These are phyloP conservation scores for Saccharomycopsis fibuligera DNA, from an alignment of 805 yeast genomes.

Conservation along the genomic window DNA sequence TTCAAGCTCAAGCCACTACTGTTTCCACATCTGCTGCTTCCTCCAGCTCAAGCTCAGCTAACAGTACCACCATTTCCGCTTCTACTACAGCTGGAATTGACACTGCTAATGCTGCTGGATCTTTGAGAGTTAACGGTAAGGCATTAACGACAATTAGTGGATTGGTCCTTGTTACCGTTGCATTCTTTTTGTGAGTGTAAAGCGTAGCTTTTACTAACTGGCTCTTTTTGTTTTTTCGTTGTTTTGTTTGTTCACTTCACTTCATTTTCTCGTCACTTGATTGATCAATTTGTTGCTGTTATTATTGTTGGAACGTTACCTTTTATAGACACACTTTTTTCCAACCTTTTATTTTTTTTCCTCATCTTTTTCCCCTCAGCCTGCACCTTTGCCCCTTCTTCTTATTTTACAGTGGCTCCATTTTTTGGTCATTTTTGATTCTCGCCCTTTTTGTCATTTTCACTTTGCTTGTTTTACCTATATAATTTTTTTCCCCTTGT, in stretches of 20 bases:
- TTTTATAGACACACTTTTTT: not conserved
- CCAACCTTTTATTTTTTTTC: not conserved
- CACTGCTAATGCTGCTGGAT: slow-evolving; percentile 7
- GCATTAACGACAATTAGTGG: not conserved
- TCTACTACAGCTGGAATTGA: slow-evolving; percentile 22
- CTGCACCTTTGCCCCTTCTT: not conserved
- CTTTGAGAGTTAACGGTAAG: not conserved
- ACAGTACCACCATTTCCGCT: slow-evolving; percentile 10
- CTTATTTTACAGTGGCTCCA: not conserved
- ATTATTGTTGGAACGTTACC: not conserved
- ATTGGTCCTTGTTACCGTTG: not conserved
- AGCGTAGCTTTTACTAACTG: not conserved
- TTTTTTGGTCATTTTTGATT: not conserved
- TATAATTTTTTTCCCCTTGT: not conserved
- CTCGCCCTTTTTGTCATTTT: not conserved
- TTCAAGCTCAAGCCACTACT: slow-evolving; percentile 25
- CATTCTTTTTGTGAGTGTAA: not conserved
- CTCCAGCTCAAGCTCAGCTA: slow-evolving; percentile 23
- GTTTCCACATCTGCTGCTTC: slow-evolving; percentile 29
- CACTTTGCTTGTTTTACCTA: not conserved
- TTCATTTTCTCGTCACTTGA: not conserved
- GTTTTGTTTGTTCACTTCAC: not conserved
- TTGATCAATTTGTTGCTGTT: not conserved
- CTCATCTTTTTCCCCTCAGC: not conserved
- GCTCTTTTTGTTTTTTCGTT: not conserved